Base-by-base conservation (phyloP, 345 rosid species). In the Cochlearia excelsa region DNA sequence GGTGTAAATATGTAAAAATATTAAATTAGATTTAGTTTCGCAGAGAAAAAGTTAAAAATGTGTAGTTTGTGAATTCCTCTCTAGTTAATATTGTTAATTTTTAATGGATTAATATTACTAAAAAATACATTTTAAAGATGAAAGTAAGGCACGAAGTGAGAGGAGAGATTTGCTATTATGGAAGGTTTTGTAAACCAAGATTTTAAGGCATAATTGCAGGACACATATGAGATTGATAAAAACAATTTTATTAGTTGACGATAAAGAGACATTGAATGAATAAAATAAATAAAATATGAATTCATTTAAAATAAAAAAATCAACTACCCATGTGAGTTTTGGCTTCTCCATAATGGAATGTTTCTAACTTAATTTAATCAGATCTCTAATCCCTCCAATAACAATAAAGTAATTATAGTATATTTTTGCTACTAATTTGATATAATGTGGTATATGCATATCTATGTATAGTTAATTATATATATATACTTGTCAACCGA, bases 251-350 rank as follows among this genome's bases (percentile, higher is more conserved):
- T 41, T 37, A 71, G 26, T 61, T 16, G 55, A 66, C 26, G 34
- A 57, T 42, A 57, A 49, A 66, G 63, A 48, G 64, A 16, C 57
- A 57, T 51, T 57, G 71, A 43, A 42, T 26, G 38, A 33, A 43
- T 61, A 50, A 33, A 44, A 11, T 6, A 1, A 49, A 28, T 30
- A 52, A 35, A 46, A 39, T 55, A 71, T 31, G 26, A 29, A 47
- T 41, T 57, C 30, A 47, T 35, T 50, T 59, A 57, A 16, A 16
- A 16, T 69, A 33, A 41, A 55, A 16, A 61, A 48, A 28, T 56
- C 61, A 68, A 60, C 68, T 54, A 48, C 47, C 75, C 69, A 70
- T 63, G 74, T 70, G 74, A 39, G 59, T 44, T 64, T 70, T 50
- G 54, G 69, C 69, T 63, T 57, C 69, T 63, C 49, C 59, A 37